These are phyloP conservation scores for Entomortierella beljakovae DNA, from an alignment of 192 early-diverging fungal genomes.

Conservation along the genomic window DNA sequence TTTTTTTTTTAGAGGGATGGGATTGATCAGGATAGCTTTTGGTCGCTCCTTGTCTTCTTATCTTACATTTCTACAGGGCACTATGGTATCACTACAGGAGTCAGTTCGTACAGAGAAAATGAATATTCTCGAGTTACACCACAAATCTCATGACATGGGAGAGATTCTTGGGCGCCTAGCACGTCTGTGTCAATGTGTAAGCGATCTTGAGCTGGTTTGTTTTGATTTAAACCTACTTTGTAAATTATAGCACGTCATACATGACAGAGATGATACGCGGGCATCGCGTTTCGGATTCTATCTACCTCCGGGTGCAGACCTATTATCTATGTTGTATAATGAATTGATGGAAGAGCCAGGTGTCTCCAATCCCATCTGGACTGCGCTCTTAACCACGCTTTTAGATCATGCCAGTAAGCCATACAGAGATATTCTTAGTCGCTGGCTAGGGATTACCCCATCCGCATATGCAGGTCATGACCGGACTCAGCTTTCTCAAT, in stretches of 20 bases:
- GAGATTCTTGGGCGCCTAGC: constrained; percentile 38
- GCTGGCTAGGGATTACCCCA: constrained; percentile 52
- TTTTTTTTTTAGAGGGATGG: constrained; percentile 25
- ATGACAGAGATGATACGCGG: neutral
- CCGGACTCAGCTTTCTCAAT: neutral
- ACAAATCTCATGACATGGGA: constrained; percentile 29
- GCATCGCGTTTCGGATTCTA: constrained; percentile 28
- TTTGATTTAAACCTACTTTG: neutral
- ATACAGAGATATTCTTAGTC: constrained; percentile 53
- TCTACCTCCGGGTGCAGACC: constrained; percentile 50
- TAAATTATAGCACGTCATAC: constrained; percentile 19
- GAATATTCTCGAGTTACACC: constrained; percentile 37
- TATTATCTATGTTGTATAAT: constrained; percentile 41
- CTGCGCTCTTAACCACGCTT: constrained; percentile 26
- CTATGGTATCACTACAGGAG: constrained; percentile 39
- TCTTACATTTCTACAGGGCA: constrained; percentile 40
- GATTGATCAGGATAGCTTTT: constrained; percentile 52
- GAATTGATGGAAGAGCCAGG: constrained; percentile 34
- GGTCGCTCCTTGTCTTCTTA: constrained; percentile 50
- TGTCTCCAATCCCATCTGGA: constrained; percentile 30
- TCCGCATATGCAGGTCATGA: constrained; percentile 4
- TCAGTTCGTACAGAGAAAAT: neutral
- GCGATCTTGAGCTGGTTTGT: no score
- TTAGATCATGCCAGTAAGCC: constrained; percentile 55
- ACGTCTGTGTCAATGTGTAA: constrained; percentile 38